Conservation (phyloP, 352 stramenopile species). For the Phytopythium cucurbitacearum region DNA sequence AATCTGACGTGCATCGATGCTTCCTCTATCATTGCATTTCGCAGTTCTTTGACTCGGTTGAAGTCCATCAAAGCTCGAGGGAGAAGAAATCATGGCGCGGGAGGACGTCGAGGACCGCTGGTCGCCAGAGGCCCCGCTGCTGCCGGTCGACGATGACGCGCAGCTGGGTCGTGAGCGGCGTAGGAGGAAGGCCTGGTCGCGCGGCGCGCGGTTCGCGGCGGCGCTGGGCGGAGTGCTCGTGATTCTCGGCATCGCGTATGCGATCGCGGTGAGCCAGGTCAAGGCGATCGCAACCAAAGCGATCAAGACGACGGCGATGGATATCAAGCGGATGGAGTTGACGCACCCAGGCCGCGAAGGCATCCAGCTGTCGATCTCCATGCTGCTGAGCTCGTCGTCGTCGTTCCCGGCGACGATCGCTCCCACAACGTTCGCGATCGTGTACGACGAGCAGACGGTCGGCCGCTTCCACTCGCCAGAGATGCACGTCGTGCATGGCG, state of each 20-base stretch:
- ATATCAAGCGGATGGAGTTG: conserved; percentile 55
- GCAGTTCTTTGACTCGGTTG: neutral
- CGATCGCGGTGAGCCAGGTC: conserved; percentile 49
- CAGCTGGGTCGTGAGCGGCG: neutral
- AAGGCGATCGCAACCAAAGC: conserved; percentile 44
- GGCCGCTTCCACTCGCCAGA: conserved; percentile 38
- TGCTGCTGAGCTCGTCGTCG: conserved; percentile 49
- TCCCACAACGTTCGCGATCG: conserved; percentile 42
- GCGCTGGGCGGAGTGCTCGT: conserved; percentile 15
- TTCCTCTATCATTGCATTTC: too few species aligned
- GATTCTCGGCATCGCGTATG: conserved; percentile 27
- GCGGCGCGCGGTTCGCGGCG: conserved; percentile 9
- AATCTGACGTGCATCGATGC: too few species aligned
- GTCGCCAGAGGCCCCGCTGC: conserved; percentile 22
- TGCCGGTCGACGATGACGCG: conserved; percentile 14
- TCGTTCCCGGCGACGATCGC: conserved; percentile 43
- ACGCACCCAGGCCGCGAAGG: conserved; percentile 22
- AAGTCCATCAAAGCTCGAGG: neutral
- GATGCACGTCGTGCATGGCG: conserved; percentile 50
- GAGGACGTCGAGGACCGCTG: conserved; percentile 15
- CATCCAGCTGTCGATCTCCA: conserved; percentile 44
- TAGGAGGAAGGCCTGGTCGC: conserved; percentile 14
- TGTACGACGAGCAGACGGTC: conserved; percentile 30
- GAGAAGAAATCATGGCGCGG: neutral
- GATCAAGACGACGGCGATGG: conserved; percentile 58